Evolutionary conservation across 495 filamentous ascomycete species (phyloP), one percentile per base, ranked within the genome.

Genomic region (Arthonia radiata): DNA sequence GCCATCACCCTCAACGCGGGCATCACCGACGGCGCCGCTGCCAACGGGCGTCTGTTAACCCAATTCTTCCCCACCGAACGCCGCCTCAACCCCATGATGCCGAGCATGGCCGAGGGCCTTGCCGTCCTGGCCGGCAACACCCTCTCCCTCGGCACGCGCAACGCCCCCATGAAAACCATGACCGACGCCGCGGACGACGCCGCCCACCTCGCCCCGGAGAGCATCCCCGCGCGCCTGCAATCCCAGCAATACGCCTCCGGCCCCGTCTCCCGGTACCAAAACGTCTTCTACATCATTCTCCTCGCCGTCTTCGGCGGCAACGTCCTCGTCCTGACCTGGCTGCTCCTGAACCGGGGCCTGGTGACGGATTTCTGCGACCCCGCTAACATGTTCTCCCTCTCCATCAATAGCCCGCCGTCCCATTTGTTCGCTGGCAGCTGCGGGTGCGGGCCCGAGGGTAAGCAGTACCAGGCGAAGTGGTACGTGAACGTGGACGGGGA

Each of bases 351-450:
- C 26, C 49, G 53, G 1, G 57, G 59, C 11, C 65, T 71, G 23
- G 51, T 77, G 10, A 72, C 65, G 7, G 75, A 80, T 41, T 79
- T 71, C 46, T 74, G 68, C 9, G 73, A 82, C 32, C 71, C 72
- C 1, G 58, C 61, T 26, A 77, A 78, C 33, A 44, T 78, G 0
- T 80, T 80, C 40, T 45, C 65, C 1, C 44, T 80, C 1, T 62
- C 71, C 2, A 44, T 80, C 16, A 76, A 77, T 39, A 67, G 59
- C 23, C 73, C 74, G 13, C 53, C 61, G 0, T 60, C 52, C 15
- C 28, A 49, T 13, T 37, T 44, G 8, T 32, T 79, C 13, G 44
- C 52, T 2, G 72, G 73, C 3, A 54, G 52, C n/a, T 75, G 71
- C 46, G 71, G 69, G 11, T 59, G 50, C 18, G 69, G 70, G 0